These are phyloP conservation scores for Magnolia sinica DNA, from an alignment of 164 flowering plant species.

Conservation along the genomic window DNA sequence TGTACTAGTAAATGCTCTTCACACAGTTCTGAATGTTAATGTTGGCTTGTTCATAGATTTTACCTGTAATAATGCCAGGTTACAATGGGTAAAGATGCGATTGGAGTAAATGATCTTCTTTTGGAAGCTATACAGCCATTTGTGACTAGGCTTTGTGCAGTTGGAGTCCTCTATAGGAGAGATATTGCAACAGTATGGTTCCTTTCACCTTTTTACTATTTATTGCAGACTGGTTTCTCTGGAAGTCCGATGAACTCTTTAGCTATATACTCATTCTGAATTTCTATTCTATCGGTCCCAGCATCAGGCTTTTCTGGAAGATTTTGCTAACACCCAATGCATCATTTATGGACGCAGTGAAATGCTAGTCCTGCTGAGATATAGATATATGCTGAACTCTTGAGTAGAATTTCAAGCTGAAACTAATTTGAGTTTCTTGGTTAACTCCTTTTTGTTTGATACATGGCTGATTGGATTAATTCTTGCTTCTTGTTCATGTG, in stretches of 20 bases:
- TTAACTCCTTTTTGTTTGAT: background rate
- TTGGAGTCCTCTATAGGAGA: slow-evolving; percentile 58
- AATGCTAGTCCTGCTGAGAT: background rate
- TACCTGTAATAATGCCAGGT: slow-evolving; percentile 47
- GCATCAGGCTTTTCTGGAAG: background rate
- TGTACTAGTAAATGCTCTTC: background rate
- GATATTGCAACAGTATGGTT: slow-evolving; percentile 61
- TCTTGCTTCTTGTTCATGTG: background rate
- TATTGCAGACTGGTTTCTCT: background rate
- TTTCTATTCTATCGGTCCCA: too few relatives aligned
- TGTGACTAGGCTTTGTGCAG: slow-evolving; percentile 43
- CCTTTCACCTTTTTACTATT: background rate
- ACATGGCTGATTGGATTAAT: background rate
- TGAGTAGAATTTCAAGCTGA: background rate
- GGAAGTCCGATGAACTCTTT: background rate
- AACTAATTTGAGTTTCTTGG: background rate
- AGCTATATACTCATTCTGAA: background rate
- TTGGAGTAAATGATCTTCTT: slow-evolving; percentile 47
- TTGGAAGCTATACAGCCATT: slow-evolving; percentile 57
- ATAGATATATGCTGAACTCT: background rate
- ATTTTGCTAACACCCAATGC: background rate
- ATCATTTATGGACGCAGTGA: background rate
- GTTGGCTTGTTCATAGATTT: background rate
- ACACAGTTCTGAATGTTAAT: background rate
- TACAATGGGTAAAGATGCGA: slow-evolving; percentile 71